Evolutionary conservation across 192 early-diverging fungal species (phyloP).

Genomic region (Linnemannia schmuckeri): DNA sequence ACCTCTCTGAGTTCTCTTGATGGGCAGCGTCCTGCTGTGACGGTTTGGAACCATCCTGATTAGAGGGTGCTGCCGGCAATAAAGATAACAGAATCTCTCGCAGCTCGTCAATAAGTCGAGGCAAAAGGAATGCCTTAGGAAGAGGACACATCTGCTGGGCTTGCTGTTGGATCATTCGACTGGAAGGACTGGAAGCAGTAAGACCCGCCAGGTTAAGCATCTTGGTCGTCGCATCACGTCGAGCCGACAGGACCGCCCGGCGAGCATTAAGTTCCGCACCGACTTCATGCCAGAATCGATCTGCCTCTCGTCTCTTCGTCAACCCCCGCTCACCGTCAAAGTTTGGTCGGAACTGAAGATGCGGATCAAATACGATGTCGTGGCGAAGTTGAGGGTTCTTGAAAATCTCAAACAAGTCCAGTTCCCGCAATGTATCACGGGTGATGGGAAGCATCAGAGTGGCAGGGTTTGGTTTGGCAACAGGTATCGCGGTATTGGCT

Average conservation of each 20-base stretch:
- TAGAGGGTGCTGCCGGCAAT: slow-evolving; percentile 33
- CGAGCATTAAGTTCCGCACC: slow-evolving; percentile 54
- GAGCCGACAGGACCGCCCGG: slow-evolving; percentile 44
- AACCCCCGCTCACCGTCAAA: slow-evolving; percentile 78
- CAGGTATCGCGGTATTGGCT: not conserved
- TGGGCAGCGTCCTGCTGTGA: slow-evolving; percentile 59
- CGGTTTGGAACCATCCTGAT: slow-evolving; percentile 9
- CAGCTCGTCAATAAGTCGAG: slow-evolving; percentile 73
- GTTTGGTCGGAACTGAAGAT: slow-evolving; percentile 92
- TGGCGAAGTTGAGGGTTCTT: slow-evolving; percentile 89
- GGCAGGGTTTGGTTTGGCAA: not conserved
- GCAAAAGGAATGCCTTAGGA: slow-evolving; percentile 34
- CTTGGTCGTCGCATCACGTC: slow-evolving; percentile 58
- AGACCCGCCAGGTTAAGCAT: slow-evolving; percentile 38
- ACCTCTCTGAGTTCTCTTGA: slow-evolving; percentile 53
- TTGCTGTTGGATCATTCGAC: slow-evolving; percentile 66
- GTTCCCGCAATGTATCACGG: slow-evolving; percentile 88
- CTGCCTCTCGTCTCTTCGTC: slow-evolving; percentile 70
- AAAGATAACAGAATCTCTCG: slow-evolving; percentile 79
- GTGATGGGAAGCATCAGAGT: slow-evolving; percentile 80
- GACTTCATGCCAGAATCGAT: slow-evolving; percentile 81
- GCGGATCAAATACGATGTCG: slow-evolving; percentile 90
- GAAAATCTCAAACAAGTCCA: slow-evolving; percentile 86
- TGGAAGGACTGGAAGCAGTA: slow-evolving; percentile 26
- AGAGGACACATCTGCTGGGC: slow-evolving; percentile 47